These are phyloP conservation scores for Pharnaceum exiguum DNA, from an alignment of 148 eudicot species.

Conservation along the genomic window DNA sequence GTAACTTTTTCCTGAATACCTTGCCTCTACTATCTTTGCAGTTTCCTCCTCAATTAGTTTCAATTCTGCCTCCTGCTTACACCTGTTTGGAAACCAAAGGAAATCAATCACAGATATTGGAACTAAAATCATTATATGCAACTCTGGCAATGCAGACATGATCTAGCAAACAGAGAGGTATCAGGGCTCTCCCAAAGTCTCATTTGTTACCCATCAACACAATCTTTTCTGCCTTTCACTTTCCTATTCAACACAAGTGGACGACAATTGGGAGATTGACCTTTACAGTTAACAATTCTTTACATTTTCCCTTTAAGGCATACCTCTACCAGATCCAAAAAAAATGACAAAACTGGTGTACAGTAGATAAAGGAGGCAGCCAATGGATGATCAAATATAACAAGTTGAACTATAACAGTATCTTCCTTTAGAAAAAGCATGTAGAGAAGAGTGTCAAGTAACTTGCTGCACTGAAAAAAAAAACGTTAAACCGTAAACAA, in stretches of 20 bases:
- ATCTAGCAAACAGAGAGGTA: slow-evolving; percentile 18
- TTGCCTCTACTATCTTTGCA: slow-evolving; percentile 73
- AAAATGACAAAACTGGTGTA: slow-evolving; percentile 88
- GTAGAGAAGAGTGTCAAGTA: slow-evolving; percentile 86
- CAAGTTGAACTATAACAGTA: slow-evolving; percentile 85
- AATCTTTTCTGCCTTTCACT: slow-evolving; percentile 10
- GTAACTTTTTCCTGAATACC: slow-evolving; percentile 67
- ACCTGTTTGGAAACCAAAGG: slow-evolving; percentile 45
- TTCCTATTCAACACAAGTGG: slow-evolving; percentile 27
- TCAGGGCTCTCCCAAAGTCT: slow-evolving; percentile 10
- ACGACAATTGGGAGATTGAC: slow-evolving; percentile 59
- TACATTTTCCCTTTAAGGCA: slow-evolving; percentile 77
- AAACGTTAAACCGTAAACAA: slow-evolving; percentile 38
- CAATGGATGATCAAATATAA: slow-evolving; percentile 86
- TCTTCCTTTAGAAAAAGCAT: slow-evolving; percentile 90
- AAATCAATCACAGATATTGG: slow-evolving; percentile 24
- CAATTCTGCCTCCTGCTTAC: slow-evolving; percentile 82
- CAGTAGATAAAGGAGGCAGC: slow-evolving; percentile 91
- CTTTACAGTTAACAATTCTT: slow-evolving; percentile 48
- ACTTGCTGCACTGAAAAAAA: slow-evolving; percentile 68
- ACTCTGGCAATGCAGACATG: slow-evolving; percentile 16
- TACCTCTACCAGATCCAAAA: slow-evolving; percentile 95
- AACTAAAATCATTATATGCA: slow-evolving; percentile 5
- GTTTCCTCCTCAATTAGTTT: slow-evolving; percentile 90
- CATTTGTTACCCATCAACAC: not conserved